Evolutionary conservation across 1,139 yeast genomes (phyloP).

Genomic region (Yamadazyma friedrichii): DNA sequence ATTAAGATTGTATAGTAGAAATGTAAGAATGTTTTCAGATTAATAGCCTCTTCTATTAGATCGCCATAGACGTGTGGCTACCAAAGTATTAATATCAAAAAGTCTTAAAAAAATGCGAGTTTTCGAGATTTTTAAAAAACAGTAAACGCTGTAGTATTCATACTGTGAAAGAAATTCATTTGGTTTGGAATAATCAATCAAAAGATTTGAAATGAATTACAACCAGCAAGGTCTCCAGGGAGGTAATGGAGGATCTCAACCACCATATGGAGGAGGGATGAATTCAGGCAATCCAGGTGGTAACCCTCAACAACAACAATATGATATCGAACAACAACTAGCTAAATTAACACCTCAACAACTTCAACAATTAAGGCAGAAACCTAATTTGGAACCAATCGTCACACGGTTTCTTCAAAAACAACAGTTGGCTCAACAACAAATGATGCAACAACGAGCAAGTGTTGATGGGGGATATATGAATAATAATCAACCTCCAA

Average conservation of each 20-base stretch:
- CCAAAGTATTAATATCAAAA: not conserved
- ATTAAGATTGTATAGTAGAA: conserved; percentile 1
- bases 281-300: conserved; percentile 4
- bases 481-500: not conserved
- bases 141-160: no score
- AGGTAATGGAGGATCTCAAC: conserved; percentile 9
- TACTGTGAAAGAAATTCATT: not conserved
- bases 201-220: conserved; percentile 15
- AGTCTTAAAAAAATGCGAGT: not conserved
- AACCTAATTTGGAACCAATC: conserved; percentile 45
- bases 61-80: not conserved
- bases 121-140: not conserved
- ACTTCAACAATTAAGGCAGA: conserved; percentile 46
- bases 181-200: not conserved
- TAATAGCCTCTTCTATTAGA: no score
- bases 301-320: conserved; percentile 16
- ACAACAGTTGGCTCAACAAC: conserved; percentile 29
- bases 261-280: conserved; percentile 6
- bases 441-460: conserved; percentile 7
- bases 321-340: conserved; percentile 21
- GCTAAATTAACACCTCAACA: conserved; percentile 46
- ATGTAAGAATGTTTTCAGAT: not conserved
- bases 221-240: conserved; percentile 15
- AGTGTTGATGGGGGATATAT: conserved; percentile 1
- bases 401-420: conserved; percentile 37